Conservation (phyloP, 495 filamentous ascomycete genomes). For the Articulospora tetracladia region DNA sequence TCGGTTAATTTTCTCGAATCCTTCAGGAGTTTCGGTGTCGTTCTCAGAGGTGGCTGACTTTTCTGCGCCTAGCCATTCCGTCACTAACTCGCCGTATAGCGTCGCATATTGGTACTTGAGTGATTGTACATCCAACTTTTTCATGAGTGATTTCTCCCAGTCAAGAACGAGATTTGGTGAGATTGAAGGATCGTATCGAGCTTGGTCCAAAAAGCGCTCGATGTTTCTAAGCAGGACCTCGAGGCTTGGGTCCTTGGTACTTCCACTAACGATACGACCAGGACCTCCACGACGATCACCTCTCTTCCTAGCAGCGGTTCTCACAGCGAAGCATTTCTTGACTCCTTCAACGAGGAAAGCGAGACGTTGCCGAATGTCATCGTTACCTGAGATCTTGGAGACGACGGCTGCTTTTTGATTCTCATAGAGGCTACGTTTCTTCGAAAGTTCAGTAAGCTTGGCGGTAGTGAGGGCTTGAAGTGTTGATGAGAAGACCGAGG, state of each 20-base stretch:
- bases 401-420: slow-evolving; percentile 31
- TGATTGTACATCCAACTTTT: slow-evolving; percentile 46
- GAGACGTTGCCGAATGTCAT: slow-evolving; percentile 26
- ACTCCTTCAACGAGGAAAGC: slow-evolving; percentile 37
- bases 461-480: slow-evolving; percentile 62
- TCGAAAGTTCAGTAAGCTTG: slow-evolving; percentile 59
- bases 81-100: slow-evolving; percentile 59
- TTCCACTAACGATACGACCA: slow-evolving; percentile 23
- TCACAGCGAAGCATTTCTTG: slow-evolving; percentile 34
- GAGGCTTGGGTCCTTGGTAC: slow-evolving; percentile 27
- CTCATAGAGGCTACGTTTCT: slow-evolving; percentile 52
- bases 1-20: slow-evolving; percentile 39
- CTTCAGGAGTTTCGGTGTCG: slow-evolving; percentile 28
- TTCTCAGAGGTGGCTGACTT: slow-evolving; percentile 11
- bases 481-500: slow-evolving; percentile 51
- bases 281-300: slow-evolving; percentile 6
- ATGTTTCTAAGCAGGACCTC: slow-evolving; percentile 41
- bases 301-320: slow-evolving; percentile 19
- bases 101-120: slow-evolving; percentile 56
- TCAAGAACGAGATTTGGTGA: slow-evolving; percentile 38
- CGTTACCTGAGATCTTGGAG: slow-evolving; percentile 26
- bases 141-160: slow-evolving; percentile 46
- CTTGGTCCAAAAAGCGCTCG: slow-evolving; percentile 51
- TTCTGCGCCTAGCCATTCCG: slow-evolving; percentile 51
- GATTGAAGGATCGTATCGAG: slow-evolving; percentile 52